Evolutionary conservation across 345 rosid genomes (phyloP).

Genomic region (Citrus sinensis): DNA sequence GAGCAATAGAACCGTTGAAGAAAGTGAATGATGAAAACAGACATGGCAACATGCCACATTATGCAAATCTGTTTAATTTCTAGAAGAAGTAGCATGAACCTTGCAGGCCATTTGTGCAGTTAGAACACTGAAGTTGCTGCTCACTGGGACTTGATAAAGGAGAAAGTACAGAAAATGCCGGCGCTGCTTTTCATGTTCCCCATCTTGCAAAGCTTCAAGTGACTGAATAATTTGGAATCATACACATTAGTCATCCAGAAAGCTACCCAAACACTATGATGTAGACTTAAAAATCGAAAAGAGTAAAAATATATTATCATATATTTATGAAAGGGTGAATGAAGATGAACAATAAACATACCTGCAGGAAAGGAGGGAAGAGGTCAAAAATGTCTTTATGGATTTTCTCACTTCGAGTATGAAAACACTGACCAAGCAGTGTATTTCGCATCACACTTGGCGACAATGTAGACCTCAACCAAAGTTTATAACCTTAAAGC

Average conservation of each 20-base stretch:
- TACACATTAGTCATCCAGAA: constrained; percentile 17
- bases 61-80: neutral
- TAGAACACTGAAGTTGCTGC: constrained; percentile 90
- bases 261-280: neutral
- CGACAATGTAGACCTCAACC: constrained; percentile 93
- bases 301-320: neutral
- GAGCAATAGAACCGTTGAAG: constrained; percentile 11
- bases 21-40: constrained; percentile 10
- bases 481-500: constrained; percentile 86
- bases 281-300: neutral
- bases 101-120: constrained; percentile 83
- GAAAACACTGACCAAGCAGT: constrained; percentile 96
- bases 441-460: constrained; percentile 97
- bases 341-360: constrained; percentile 28
- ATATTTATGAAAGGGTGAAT: constrained; percentile 1
- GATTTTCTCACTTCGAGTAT: constrained; percentile 80
- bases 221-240: constrained; percentile 47
- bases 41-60: neutral
- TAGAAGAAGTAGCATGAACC: constrained; percentile 42
- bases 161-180: constrained; percentile 90
- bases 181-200: constrained; percentile 93
- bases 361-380: constrained; percentile 91
- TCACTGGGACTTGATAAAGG: constrained; percentile 88
- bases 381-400: constrained; percentile 98
- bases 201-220: constrained; percentile 96